Percentiles rank a stretch among this genome's conserved stretches.
Evolutionary conservation across 345 rosid genomes (phyloP).

Genomic region (Excoecaria cochinchinensis): DNA sequence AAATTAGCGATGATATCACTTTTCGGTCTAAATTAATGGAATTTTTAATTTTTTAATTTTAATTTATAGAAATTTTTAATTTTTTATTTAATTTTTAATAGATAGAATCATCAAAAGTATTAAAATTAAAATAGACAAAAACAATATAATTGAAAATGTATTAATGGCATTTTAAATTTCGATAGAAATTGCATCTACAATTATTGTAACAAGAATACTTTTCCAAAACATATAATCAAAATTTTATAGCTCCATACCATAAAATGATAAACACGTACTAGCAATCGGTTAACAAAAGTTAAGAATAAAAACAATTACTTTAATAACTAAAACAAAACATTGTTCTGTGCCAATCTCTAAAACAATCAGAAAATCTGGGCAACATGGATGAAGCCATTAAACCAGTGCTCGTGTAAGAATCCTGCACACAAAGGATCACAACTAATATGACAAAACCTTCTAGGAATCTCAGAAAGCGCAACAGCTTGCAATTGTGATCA

Average conservation of each 20-base stretch:
- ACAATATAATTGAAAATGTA: no score
- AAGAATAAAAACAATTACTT: not conserved
- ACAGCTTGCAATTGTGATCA: not conserved
- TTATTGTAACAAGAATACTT: not conserved
- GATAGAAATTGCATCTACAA: not conserved
- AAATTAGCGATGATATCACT: no score
- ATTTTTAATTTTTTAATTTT: no score
- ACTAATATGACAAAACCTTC: not conserved
- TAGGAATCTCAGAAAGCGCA: not conserved
- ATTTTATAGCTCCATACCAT: not conserved
- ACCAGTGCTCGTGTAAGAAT: constrained; percentile 89
- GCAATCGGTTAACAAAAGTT: not conserved
- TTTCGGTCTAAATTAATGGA: no score
- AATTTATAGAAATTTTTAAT: no score
- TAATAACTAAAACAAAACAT: constrained; percentile 1
- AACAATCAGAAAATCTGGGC: constrained; percentile 81
- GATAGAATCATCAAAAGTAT: no score
- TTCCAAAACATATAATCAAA: not conserved
- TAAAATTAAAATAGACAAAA: no score
- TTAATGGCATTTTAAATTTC: not conserved
- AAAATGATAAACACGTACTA: not conserved
- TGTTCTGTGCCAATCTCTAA: not conserved
- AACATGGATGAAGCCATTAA: constrained; percentile 80
- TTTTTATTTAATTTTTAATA: no score
- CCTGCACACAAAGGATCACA: constrained; percentile 42